These are phyloP conservation scores for Phytophthora pini DNA, from an alignment of 352 stramenopile genomes.

Conservation along the genomic window DNA sequence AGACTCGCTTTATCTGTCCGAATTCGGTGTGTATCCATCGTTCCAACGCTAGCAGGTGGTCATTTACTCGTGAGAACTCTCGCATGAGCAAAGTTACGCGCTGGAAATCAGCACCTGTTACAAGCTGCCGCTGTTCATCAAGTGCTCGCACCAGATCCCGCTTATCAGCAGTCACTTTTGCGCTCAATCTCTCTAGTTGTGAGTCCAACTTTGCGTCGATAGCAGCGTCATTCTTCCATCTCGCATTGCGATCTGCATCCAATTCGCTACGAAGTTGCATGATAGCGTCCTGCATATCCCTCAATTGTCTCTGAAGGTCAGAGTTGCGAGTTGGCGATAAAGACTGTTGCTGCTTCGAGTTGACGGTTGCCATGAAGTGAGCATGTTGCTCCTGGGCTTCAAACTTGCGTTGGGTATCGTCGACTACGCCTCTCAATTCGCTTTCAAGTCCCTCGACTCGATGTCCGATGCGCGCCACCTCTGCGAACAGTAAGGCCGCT, in stretches of 20 bases:
- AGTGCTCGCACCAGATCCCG: slow-evolving; percentile 56
- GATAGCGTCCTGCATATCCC: slow-evolving; percentile 45
- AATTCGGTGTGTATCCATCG: slow-evolving; percentile 65
- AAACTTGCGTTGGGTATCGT: slow-evolving; percentile 47
- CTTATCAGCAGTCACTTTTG: slow-evolving; percentile 55
- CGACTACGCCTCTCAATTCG: slow-evolving; percentile 31
- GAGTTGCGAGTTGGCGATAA: slow-evolving; percentile 20
- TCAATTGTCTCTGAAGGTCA: slow-evolving; percentile 39
- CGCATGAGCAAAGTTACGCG: slow-evolving; percentile 55
- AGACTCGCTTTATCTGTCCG: slow-evolving; percentile 52
- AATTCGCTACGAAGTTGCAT: slow-evolving; percentile 58
- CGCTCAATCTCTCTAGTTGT: slow-evolving; percentile 54
- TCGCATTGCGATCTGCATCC: slow-evolving; percentile 64
- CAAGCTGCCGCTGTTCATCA: slow-evolving; percentile 60
- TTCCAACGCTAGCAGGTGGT: slow-evolving; percentile 65
- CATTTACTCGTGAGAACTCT: slow-evolving; percentile 62
- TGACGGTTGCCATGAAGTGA: slow-evolving; percentile 26
- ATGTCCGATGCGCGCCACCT: slow-evolving; percentile 62
- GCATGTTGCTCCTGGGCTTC: slow-evolving; percentile 56
- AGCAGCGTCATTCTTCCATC: slow-evolving; percentile 51
- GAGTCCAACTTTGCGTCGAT: slow-evolving; percentile 50
- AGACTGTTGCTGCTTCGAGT: slow-evolving; percentile 46
- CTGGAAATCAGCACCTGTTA: slow-evolving; percentile 54
- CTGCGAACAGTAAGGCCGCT: slow-evolving; percentile 68
- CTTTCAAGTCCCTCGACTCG: slow-evolving; percentile 50